phyloP scores from a whole-genome alignment of 306 rosid species.

The Gastrolobium bilobum region DNA sequence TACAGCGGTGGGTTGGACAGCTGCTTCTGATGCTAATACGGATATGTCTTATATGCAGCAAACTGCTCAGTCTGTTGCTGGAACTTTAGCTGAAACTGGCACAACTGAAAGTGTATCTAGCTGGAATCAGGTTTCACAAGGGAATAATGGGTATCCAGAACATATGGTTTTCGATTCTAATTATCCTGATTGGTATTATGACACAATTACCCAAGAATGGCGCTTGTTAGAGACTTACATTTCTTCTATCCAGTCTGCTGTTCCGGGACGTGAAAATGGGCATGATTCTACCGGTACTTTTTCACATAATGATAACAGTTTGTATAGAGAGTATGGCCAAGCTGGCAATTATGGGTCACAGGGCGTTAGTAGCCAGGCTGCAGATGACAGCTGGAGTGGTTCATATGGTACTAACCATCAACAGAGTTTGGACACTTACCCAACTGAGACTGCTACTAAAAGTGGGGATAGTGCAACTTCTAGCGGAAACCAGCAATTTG shows the following conservation, averaged over 20 bases:
- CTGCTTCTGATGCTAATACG: conserved; percentile 52
- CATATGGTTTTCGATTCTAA: conserved; percentile 85
- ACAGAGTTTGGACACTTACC: conserved; percentile 55
- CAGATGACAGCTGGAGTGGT: conserved; percentile 59
- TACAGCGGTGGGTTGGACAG: conserved; percentile 51
- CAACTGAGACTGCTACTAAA: conserved; percentile 46
- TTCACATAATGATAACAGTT: conserved; percentile 48
- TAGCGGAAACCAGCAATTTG: conserved; percentile 59
- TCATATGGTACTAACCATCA: conserved; percentile 53
- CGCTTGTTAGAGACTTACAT: conserved; percentile 65
- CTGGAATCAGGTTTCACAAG: conserved; percentile 68
- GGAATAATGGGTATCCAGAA: conserved; percentile 70
- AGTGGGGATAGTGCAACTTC: conserved; percentile 43
- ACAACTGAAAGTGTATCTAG: conserved; percentile 53
- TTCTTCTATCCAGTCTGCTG: conserved; percentile 57
- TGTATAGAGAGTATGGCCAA: conserved; percentile 55
- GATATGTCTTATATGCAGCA: conserved; percentile 73
- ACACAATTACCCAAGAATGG: conserved; percentile 79
- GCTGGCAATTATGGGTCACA: conserved; percentile 55
- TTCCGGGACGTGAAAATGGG: conserved; percentile 57
- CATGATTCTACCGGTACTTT: conserved; percentile 46
- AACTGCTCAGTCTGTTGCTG: conserved; percentile 58
- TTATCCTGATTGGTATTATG: conserved; percentile 89
- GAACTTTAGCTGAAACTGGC: conserved; percentile 64
- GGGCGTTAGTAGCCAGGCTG: conserved; percentile 56